Base-by-base conservation (phyloP, 75 land plant species). In the Cupressus sempervirens region DNA sequence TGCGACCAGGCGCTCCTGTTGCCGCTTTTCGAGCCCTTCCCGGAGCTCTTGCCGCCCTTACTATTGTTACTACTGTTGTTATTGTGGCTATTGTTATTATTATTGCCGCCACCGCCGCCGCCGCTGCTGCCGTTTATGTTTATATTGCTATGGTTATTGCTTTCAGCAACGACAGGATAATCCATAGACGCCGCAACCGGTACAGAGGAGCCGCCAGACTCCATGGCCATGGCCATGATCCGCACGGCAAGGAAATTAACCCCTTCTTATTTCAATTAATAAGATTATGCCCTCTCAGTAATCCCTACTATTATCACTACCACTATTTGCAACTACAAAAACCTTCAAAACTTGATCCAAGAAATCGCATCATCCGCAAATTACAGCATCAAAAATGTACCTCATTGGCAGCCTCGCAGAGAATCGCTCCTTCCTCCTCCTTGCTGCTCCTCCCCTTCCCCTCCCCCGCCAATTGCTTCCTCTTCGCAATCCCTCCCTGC, bases 221-320 rank as follows among this genome's bases (percentile, higher is more conserved):
- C 74, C 74, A 70, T 70, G 74, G 74, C 74, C 74, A 11, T 70
- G 74, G 74, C 74, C 74, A 70, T 70, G n/a, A 62, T 62, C 67
- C n/a, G n/a, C 67, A 62, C 1, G n/a, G 7, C 52, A 62, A 6
- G 67, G 67, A 62, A 23, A 62, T 20, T 26, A 62, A 62, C 26
- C 67, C 67, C 26, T 62, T 62, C 67, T 62, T 62, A 62, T 62
- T 62, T n/a, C 26, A 62, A 62, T 62, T 62, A 62, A 62, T 62
- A 62, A 62, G 67, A 62, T 62, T 62, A 62, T 62, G 23, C 7
- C 67, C 26, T 62, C 26, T 23, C 7, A 20, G 52, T 50, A 50
- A 50, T 50, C 52, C 52, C 52, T 50, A 50, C 52, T 50, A 50
- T 6, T 20, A 23, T 62, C 26, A 62, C 67, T 62, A 56, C 18